These are phyloP conservation scores for Yarrowia osloensis DNA, from an alignment of 805 yeast species.

Conservation along the genomic window DNA sequence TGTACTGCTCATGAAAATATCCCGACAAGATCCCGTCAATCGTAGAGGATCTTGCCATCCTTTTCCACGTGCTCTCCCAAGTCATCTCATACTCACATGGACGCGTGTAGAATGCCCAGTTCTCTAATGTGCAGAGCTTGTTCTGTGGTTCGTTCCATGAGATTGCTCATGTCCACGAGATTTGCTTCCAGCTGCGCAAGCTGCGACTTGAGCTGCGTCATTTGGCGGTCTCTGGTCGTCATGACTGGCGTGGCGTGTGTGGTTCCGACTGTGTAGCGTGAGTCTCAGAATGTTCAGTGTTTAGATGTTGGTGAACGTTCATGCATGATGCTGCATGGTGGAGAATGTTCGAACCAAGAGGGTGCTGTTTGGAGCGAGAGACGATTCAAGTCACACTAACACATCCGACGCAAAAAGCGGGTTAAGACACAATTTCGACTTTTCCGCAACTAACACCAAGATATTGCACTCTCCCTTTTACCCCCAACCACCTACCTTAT, in stretches of 20 bases:
- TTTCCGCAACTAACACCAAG: too few relatives aligned
- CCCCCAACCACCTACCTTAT: slow-evolving; percentile 1
- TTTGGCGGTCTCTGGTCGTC: slow-evolving; percentile 44
- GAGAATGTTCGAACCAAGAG: neutral
- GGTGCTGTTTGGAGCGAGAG: too few relatives aligned
- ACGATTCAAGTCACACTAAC: too few relatives aligned
- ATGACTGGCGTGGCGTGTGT: slow-evolving; percentile 38
- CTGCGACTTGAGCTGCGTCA: slow-evolving; percentile 55
- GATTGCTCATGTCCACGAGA: slow-evolving; percentile 53
- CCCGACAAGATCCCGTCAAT: too few relatives aligned
- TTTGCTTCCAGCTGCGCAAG: slow-evolving; percentile 60
- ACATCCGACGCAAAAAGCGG: too few relatives aligned
- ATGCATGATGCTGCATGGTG: neutral
- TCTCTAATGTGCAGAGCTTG: slow-evolving; percentile 56
- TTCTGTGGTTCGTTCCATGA: slow-evolving; percentile 52
- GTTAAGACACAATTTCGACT: too few relatives aligned
- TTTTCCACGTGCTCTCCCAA: too few relatives aligned
- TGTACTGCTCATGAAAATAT: too few relatives aligned
- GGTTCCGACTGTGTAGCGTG: too few relatives aligned
- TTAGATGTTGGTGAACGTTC: neutral
- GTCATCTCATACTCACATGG: slow-evolving; percentile 50
- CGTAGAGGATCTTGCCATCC: too few relatives aligned
- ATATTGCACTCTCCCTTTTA: too few relatives aligned
- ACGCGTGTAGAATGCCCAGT: slow-evolving; percentile 60
- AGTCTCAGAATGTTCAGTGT: neutral